phyloP scores from a whole-genome alignment of 306 rosid species.

The Alnus glutinosa region DNA sequence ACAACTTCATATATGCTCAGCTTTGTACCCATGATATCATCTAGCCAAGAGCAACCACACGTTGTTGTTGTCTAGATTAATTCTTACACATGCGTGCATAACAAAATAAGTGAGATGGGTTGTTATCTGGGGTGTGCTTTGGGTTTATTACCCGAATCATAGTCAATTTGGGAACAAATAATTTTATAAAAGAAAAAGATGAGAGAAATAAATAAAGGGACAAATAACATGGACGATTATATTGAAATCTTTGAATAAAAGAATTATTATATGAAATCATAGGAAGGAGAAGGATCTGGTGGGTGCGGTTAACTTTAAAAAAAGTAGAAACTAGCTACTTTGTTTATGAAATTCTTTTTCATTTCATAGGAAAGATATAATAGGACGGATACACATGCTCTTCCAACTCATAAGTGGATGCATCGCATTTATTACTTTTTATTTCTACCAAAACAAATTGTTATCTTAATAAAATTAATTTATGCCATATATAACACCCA shows the following conservation, averaged over 20 bases:
- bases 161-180: too few relatives aligned
- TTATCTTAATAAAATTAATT: too few relatives aligned
- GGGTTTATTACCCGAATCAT: too few relatives aligned
- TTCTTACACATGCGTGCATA: neutral
- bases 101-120: neutral
- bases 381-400: neutral
- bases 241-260: neutral
- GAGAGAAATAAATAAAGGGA: too few relatives aligned
- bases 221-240: too few relatives aligned
- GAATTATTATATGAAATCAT: neutral
- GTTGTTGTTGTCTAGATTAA: neutral
- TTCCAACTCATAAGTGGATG: neutral
- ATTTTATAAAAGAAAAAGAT: too few relatives aligned
- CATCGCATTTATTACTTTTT: neutral
- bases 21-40: too few relatives aligned
- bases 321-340: neutral
- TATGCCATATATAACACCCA: too few relatives aligned
- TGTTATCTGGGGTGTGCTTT: neutral
- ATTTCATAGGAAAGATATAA: neutral
- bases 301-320: neutral
- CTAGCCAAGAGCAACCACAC: too few relatives aligned
- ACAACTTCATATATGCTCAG: too few relatives aligned
- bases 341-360: neutral
- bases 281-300: neutral
- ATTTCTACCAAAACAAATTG: neutral